These are phyloP conservation scores for Diplosphaera chodatii DNA, from an alignment of 139 green algal species.

Conservation along the genomic window DNA sequence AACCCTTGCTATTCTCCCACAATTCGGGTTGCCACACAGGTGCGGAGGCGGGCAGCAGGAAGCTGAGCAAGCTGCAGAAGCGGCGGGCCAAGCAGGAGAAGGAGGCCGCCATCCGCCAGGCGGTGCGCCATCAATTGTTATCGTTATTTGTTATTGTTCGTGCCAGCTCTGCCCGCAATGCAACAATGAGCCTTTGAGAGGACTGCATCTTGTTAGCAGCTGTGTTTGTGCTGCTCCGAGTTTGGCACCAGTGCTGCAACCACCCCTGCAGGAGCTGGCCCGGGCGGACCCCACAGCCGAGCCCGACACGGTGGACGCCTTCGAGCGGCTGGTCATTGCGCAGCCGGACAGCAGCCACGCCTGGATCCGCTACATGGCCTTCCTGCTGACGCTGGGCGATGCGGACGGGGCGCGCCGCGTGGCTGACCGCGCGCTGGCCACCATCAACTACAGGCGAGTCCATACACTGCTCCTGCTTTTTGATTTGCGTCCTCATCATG, in stretches of 20 bases:
- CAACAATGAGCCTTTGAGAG: too few species aligned
- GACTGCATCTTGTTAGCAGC: too few species aligned
- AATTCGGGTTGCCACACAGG: neutral
- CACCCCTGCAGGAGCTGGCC: neutral
- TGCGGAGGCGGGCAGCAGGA: neutral
- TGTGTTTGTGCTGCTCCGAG: too few species aligned
- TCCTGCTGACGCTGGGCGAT: slow-evolving; percentile 75
- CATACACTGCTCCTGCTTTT: too few species aligned
- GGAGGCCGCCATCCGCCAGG: slow-evolving; percentile 51
- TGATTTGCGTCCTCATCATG: too few species aligned
- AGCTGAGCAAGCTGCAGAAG: slow-evolving; percentile 50
- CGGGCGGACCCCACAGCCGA: neutral
- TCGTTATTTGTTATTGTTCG: too few species aligned
- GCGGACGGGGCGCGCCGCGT: slow-evolving; percentile 62
- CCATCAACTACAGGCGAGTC: slow-evolving; percentile 74
- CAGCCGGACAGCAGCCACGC: slow-evolving; percentile 70
- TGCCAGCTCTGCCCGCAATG: too few species aligned
- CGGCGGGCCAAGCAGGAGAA: slow-evolving; percentile 43
- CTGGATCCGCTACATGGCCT: slow-evolving; percentile 96
- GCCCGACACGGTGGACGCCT: slow-evolving; percentile 66
- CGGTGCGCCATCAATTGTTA: too few species aligned
- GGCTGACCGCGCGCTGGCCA: slow-evolving; percentile 78
- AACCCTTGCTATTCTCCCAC: too few species aligned
- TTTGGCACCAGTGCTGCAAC: too few species aligned
- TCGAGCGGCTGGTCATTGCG: slow-evolving; percentile 56